Conservation (phyloP, 2,329 filamentous ascomycete species). For the Pseudogymnoascus sp. region DNA sequence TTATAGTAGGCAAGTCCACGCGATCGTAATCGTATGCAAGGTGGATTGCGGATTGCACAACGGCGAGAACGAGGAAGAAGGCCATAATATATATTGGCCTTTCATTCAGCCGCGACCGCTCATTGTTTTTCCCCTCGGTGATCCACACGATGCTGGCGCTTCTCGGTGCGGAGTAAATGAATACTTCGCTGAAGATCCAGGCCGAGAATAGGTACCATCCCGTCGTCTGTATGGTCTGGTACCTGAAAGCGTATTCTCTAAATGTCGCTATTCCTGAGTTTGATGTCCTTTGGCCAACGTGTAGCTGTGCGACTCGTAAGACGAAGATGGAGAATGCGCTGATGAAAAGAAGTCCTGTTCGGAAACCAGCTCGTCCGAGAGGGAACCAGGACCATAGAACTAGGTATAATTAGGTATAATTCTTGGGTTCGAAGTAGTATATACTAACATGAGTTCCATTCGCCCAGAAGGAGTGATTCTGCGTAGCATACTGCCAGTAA, state of each 20-base stretch:
- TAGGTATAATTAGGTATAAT: slow-evolving; percentile 15
- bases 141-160: slow-evolving; percentile 65
- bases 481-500: slow-evolving; percentile 67
- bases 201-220: slow-evolving; percentile 74
- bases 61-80: slow-evolving; percentile 61
- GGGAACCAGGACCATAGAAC: slow-evolving; percentile 86
- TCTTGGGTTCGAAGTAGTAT: slow-evolving; percentile 10
- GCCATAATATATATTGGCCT: slow-evolving; percentile 73
- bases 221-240: slow-evolving; percentile 60
- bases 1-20: slow-evolving; percentile 36
- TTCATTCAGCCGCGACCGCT: slow-evolving; percentile 77
- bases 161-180: slow-evolving; percentile 62
- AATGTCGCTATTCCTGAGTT: slow-evolving; percentile 62
- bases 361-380: slow-evolving; percentile 66
- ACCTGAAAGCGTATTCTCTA: slow-evolving; percentile 46
- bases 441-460: slow-evolving; percentile 53
- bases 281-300: slow-evolving; percentile 67
- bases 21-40: slow-evolving; percentile 68
- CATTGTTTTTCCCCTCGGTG: slow-evolving; percentile 60
- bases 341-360: slow-evolving; percentile 68
- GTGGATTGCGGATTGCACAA: slow-evolving; percentile 64
- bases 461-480: slow-evolving; percentile 63
- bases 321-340: slow-evolving; percentile 73
- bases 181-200: slow-evolving; percentile 73
- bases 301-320: slow-evolving; percentile 78